phyloP scores from a whole-genome alignment of 2,329 filamentous ascomycete genomes.

The Penicillium fuscoglaucum region DNA sequence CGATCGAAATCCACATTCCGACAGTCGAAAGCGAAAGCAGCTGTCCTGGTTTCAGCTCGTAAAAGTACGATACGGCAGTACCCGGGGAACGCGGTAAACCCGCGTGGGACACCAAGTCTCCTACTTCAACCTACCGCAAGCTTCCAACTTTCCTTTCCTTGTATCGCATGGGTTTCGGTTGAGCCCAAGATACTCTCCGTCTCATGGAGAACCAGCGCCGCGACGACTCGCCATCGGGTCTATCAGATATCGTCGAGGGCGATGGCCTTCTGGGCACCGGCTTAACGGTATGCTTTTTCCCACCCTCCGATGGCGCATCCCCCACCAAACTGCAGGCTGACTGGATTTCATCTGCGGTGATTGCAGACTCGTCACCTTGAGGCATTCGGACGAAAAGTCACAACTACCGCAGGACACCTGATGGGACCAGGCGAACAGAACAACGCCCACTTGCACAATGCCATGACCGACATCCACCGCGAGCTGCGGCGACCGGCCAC shows the following conservation, averaged over 20 bases:
- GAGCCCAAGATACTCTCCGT: slow-evolving; percentile 20
- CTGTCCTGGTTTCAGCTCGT: slow-evolving; percentile 14
- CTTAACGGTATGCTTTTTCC: slow-evolving; percentile 44
- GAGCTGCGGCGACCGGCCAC: slow-evolving; percentile 80
- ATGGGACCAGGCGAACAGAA: slow-evolving; percentile 65
- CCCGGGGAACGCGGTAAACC: slow-evolving; percentile 34
- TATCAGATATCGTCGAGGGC: slow-evolving; percentile 44
- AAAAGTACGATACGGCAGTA: slow-evolving; percentile 28
- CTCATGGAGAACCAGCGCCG: slow-evolving; percentile 48
- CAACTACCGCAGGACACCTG: slow-evolving; percentile 86
- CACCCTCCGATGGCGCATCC: slow-evolving; percentile 10
- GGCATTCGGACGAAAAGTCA: slow-evolving; percentile 91
- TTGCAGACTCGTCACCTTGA: slow-evolving; percentile 79
- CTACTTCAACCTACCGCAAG: slow-evolving; percentile 15
- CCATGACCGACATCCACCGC: slow-evolving; percentile 85
- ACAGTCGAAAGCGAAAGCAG: not conserved
- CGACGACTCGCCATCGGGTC: slow-evolving; percentile 48
- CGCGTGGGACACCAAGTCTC: slow-evolving; percentile 33
- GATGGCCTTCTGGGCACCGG: slow-evolving; percentile 50
- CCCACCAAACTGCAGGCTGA: slow-evolving; percentile 10
- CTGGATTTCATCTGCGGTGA: slow-evolving; percentile 10
- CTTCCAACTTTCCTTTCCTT: slow-evolving; percentile 14
- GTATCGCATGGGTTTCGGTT: slow-evolving; percentile 32
- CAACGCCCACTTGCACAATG: slow-evolving; percentile 74
- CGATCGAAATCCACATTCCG: not conserved